Percentiles rank a stretch among this genome's conserved stretches.
Evolutionary conservation across 2,329 filamentous ascomycete genomes (phyloP).

Genomic region (Pezicula rhizophila): DNA sequence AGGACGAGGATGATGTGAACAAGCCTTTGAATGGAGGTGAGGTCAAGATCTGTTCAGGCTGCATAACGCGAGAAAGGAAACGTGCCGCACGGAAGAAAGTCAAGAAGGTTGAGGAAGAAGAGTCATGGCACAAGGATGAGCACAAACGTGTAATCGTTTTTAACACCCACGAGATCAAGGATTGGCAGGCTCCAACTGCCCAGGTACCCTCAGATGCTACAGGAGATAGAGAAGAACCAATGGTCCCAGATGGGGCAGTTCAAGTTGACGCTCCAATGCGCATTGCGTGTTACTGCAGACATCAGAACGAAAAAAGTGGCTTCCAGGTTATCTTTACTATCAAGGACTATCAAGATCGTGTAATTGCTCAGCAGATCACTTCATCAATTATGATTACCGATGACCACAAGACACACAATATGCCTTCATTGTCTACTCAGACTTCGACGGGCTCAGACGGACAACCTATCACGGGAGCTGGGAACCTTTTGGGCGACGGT

Average conservation of each 20-base stretch:
- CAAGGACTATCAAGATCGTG: conserved; percentile 69
- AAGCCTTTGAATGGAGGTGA: conserved; percentile 86
- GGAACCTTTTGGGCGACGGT: conserved; percentile 31
- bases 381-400: conserved; percentile 95
- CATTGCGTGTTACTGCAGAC: conserved; percentile 93
- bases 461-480: conserved; percentile 33
- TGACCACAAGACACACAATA: conserved; percentile 81
- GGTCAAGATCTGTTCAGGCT: conserved; percentile 86
- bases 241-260: conserved; percentile 53
- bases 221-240: conserved; percentile 39
- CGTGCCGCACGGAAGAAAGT: conserved; percentile 87
- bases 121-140: conserved; percentile 77
- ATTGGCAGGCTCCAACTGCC: conserved; percentile 64
- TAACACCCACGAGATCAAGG: conserved; percentile 81
- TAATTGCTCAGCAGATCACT: conserved; percentile 80
- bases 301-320: conserved; percentile 88
- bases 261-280: conserved; percentile 87
- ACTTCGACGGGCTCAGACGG: conserved; percentile 26
- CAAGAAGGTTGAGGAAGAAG: conserved; percentile 88
- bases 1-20: conserved; percentile 43
- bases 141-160: conserved; percentile 80
- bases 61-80: conserved; percentile 86
- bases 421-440: conserved; percentile 29
- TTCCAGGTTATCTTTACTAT: conserved; percentile 94
- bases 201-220: conserved; percentile 41